Percentiles rank a stretch among this genome's conserved stretches.
Evolutionary conservation across 129 eudicot genomes (phyloP).

Genomic region (Flaveria linearis): DNA sequence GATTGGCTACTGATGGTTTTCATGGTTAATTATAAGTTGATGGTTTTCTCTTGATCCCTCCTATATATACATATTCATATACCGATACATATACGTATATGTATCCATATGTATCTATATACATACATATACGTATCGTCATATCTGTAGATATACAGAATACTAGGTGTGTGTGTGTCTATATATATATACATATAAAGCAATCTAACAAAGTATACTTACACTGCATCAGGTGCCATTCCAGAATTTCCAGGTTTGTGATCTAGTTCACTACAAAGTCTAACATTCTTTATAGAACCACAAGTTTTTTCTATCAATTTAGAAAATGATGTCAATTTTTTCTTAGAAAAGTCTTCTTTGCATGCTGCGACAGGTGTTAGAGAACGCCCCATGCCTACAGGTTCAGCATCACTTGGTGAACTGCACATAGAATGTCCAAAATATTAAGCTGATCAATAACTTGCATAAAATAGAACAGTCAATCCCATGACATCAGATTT

Average conservation of each 20-base stretch:
- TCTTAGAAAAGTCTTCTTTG: conserved; percentile 79
- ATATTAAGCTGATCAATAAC: neutral
- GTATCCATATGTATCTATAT: no score
- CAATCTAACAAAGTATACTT: conserved; percentile 29
- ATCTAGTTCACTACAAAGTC: conserved; percentile 70
- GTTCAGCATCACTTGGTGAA: conserved; percentile 49
- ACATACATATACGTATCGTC: no score
- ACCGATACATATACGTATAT: no score
- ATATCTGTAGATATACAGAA: no score
- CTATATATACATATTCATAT: no score
- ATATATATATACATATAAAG: neutral
- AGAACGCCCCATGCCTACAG: conserved; percentile 38
- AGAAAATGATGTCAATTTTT: conserved; percentile 82
- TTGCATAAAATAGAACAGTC: neutral
- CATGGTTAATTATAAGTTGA: no score
- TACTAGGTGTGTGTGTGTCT: no score
- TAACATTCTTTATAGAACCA: conserved; percentile 71
- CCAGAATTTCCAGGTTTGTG: conserved; percentile 77
- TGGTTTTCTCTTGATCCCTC: no score
- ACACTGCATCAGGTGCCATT: conserved; percentile 99
- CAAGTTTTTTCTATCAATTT: conserved; percentile 82
- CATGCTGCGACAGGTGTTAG: conserved; percentile 82
- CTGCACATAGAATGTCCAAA: conserved; percentile 37
- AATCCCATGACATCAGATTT: neutral
- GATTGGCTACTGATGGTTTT: no score